phyloP scores from a whole-genome alignment of 139 green algal genomes.

The Bryopsis sp. region DNA sequence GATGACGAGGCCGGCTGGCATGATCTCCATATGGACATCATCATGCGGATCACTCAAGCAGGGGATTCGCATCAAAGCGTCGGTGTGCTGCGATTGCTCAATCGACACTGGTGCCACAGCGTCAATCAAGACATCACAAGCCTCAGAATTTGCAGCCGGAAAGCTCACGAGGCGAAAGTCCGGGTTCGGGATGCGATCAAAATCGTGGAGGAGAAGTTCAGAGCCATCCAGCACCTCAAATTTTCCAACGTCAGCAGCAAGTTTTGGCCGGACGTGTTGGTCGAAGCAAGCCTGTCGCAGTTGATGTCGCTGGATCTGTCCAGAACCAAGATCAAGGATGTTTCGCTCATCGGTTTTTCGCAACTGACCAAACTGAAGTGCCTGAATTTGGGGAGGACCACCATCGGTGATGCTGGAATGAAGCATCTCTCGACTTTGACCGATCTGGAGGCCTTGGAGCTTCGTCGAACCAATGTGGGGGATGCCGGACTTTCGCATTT shows the following conservation, averaged over 20 bases:
- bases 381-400: neutral
- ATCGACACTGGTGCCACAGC: conserved; percentile 3
- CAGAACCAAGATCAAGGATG: conserved; percentile 1
- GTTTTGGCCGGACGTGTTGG: neutral
- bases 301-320: conserved; percentile 3
- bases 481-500: neutral
- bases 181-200: neutral
- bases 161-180: conserved; percentile 4
- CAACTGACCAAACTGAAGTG: neutral
- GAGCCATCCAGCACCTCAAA: neutral
- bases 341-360: neutral
- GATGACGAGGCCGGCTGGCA: neutral
- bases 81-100: neutral
- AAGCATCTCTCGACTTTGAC: neutral
- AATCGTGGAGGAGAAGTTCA: neutral
- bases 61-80: neutral
- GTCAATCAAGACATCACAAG: neutral
- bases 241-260: conserved; percentile 8
- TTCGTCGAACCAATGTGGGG: neutral
- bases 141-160: neutral
- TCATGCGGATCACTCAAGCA: neutral
- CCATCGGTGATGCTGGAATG: neutral
- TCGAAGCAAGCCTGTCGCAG: neutral
- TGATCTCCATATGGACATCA: conserved; percentile 7
- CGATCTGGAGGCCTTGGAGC: conserved; percentile 4